phyloP scores from a whole-genome alignment of 805 yeast genomes.

The Hanseniaspora clermontiae region DNA sequence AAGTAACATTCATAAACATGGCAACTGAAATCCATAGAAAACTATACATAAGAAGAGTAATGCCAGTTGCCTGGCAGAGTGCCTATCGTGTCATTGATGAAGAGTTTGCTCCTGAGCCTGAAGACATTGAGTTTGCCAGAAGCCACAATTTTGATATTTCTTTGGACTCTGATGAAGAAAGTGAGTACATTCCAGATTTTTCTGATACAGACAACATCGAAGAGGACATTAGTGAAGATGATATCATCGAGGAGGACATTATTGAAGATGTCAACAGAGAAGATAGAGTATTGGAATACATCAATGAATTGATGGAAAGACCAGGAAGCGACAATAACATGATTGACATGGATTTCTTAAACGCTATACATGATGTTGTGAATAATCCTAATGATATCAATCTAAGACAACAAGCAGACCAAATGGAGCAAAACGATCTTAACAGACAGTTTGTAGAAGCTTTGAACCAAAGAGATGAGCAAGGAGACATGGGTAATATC shows the following conservation, averaged over 20 bases:
- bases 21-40: neutral
- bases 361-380: neutral
- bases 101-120: neutral
- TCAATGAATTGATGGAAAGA: neutral
- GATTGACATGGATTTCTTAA: neutral
- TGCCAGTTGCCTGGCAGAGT: neutral
- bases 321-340: neutral
- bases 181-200: neutral
- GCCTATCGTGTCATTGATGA: neutral
- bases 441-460: conserved; percentile 22
- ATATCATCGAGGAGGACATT: neutral
- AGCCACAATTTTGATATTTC: conserved; percentile 13
- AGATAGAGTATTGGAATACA: neutral
- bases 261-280: neutral
- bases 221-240: neutral
- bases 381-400: neutral
- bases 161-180: conserved; percentile 14
- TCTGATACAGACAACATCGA: neutral
- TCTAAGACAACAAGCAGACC: neutral
- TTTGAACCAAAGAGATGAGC: conserved; percentile 21
- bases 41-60: neutral
- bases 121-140: conserved; percentile 9
- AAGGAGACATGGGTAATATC: conserved; percentile 8
- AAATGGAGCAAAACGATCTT: conserved; percentile 14
- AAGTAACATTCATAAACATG: neutral